Conservation (phyloP, 2,329 filamentous ascomycete species). For the Stagonosporopsis cucurbitacearum region DNA sequence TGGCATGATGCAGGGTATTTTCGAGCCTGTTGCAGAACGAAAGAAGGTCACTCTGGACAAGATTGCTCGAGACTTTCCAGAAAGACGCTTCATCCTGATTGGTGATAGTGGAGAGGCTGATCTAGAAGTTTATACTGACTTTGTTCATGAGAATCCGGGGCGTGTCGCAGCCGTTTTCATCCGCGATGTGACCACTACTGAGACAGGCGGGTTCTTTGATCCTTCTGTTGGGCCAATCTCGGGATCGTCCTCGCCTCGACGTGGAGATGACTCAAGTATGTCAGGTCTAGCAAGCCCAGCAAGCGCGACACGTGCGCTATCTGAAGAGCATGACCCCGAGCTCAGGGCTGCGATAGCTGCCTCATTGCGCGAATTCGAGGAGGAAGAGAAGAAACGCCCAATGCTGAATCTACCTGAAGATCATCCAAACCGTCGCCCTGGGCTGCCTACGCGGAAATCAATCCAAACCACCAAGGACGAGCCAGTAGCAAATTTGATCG, state of each 20-base stretch:
- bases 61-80: conserved; percentile 87
- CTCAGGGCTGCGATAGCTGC: conserved; percentile 56
- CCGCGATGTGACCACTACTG: conserved; percentile 91
- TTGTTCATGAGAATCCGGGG: conserved; percentile 83
- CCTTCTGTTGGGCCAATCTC: conserved; percentile 55
- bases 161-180: conserved; percentile 90
- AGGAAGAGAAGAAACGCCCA: conserved; percentile 46
- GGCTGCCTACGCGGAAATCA: conserved; percentile 44
- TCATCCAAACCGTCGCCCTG: conserved; percentile 42
- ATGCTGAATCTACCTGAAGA: conserved; percentile 44
- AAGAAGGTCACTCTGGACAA: conserved; percentile 88
- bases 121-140: conserved; percentile 93
- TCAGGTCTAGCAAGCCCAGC: conserved; percentile 21
- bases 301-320: conserved; percentile 19
- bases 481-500: conserved; percentile 53
- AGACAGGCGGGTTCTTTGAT: conserved; percentile 79
- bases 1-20: conserved; percentile 97
- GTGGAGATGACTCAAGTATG: conserved; percentile 14
- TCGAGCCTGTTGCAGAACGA: conserved; percentile 93
- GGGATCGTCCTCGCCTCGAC: conserved; percentile 34
- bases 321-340: conserved; percentile 57
- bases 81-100: conserved; percentile 86
- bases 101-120: conserved; percentile 97
- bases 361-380: conserved; percentile 55
- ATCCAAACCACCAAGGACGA: conserved; percentile 33